These are phyloP conservation scores for Paraphaeosphaeria minitans DNA, from an alignment of 2,329 filamentous ascomycete species.

Conservation along the genomic window DNA sequence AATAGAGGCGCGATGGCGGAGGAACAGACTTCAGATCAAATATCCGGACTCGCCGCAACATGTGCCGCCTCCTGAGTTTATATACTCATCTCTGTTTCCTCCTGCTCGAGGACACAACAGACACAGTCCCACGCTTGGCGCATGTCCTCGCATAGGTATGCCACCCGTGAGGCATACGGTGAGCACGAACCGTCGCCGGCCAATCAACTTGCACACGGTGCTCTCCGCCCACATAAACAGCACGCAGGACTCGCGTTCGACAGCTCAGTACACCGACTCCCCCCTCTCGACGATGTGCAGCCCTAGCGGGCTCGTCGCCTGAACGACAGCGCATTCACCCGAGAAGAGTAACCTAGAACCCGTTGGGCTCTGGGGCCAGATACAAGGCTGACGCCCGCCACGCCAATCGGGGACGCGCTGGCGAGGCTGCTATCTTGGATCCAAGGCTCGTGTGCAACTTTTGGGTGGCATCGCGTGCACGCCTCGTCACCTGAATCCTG, in stretches of 20 bases:
- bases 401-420: slow-evolving; percentile 25
- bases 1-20: slow-evolving; percentile 16
- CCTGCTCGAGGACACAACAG: slow-evolving; percentile 16
- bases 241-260: slow-evolving; percentile 22
- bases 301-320: slow-evolving; percentile 15
- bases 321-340: slow-evolving; percentile 43
- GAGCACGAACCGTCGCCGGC: slow-evolving; percentile 20
- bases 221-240: not conserved
- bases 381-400: slow-evolving; percentile 23
- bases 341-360: slow-evolving; percentile 25
- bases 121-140: slow-evolving; percentile 28
- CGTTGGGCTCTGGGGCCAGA: slow-evolving; percentile 23
- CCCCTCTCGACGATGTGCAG: slow-evolving; percentile 19
- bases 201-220: slow-evolving; percentile 22
- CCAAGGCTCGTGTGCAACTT: slow-evolving; percentile 24
- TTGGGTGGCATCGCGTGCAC: slow-evolving; percentile 15
- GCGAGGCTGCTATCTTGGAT: slow-evolving; percentile 29
- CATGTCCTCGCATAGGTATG: slow-evolving; percentile 25
- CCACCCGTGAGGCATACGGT: slow-evolving; percentile 30
- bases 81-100: slow-evolving; percentile 19
- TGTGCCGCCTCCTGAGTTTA: slow-evolving; percentile 19
- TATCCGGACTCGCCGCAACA: slow-evolving; percentile 32
- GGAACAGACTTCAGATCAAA: slow-evolving; percentile 22
- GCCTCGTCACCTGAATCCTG: not conserved
- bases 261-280: slow-evolving; percentile 40